phyloP scores from a whole-genome alignment of 73 alveolate genomes.

The Breviolum minutum region DNA sequence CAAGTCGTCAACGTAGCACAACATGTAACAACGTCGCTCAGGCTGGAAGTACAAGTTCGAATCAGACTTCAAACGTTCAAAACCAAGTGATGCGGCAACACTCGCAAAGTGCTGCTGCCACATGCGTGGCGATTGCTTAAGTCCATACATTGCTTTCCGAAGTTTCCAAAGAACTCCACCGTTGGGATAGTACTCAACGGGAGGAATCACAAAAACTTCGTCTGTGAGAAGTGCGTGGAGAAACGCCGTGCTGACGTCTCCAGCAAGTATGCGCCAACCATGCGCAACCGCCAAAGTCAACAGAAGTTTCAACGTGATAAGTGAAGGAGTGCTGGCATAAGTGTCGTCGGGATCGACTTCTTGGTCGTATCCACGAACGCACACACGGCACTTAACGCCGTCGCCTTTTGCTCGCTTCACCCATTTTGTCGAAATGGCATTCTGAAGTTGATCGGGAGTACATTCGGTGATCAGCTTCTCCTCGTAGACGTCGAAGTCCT shows the following conservation, averaged over 20 bases:
- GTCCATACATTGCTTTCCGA: slow-evolving; percentile 15
- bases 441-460: not conserved
- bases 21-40: not conserved
- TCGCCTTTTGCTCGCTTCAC: slow-evolving; percentile 28
- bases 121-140: not conserved
- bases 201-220: slow-evolving; percentile 20
- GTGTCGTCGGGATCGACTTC: slow-evolving; percentile 22
- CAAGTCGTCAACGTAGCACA: slow-evolving; percentile 15
- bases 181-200: not conserved
- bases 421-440: slow-evolving; percentile 5
- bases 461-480: not conserved
- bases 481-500: not conserved
- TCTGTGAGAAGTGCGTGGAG: slow-evolving; percentile 24
- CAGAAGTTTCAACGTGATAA: not conserved
- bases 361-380: slow-evolving; percentile 23
- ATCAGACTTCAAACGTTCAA: not conserved
- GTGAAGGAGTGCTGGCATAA: not conserved
- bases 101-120: slow-evolving; percentile 25
- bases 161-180: not conserved
- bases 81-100: not conserved
- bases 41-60: slow-evolving; percentile 7
- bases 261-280: not conserved
- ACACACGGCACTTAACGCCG: not conserved
- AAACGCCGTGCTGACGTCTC: not conserved
- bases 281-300: not conserved